Conservation (phyloP, 2,329 filamentous ascomycete species). For the Curvularia sp. region DNA sequence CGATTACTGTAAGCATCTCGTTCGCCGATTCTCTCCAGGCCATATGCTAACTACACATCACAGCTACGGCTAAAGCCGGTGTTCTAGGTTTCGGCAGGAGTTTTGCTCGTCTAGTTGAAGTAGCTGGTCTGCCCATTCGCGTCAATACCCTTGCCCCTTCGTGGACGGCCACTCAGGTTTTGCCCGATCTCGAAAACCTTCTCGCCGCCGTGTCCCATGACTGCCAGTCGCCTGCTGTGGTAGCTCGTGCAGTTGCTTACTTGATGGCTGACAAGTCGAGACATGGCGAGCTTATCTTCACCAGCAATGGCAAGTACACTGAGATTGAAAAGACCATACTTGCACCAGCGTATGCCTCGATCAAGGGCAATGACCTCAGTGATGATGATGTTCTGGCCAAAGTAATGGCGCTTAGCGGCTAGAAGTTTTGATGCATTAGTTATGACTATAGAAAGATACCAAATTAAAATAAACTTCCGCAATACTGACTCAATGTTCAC, state of each 20-base stretch:
- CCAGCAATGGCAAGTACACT: constrained; percentile 57
- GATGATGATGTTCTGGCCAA: constrained; percentile 33
- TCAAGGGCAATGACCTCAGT: constrained; percentile 29
- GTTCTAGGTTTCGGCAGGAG: constrained; percentile 63
- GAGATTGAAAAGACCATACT: constrained; percentile 61
- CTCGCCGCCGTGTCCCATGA: constrained; percentile 45
- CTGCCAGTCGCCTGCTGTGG: constrained; percentile 56
- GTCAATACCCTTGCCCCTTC: constrained; percentile 64
- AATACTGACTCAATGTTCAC: background rate
- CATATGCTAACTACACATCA: constrained; percentile 4
- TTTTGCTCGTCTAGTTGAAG: constrained; percentile 51
- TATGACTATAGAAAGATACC: background rate
- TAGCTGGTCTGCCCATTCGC: constrained; percentile 57
- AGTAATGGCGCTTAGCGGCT: constrained; percentile 22
- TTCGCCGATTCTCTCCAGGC: background rate
- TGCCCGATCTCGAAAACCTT: constrained; percentile 55
- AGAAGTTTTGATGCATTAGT: constrained; percentile 1
- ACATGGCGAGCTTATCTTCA: constrained; percentile 63
- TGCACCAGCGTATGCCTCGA: constrained; percentile 28
- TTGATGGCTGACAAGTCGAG: constrained; percentile 59
- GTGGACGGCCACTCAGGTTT: constrained; percentile 62
- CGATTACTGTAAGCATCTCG: constrained; percentile 57
- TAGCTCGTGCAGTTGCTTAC: constrained; percentile 59
- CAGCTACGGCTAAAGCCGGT: constrained; percentile 63
- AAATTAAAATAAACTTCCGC: background rate